Percentiles rank a stretch among this genome's conserved stretches.
Conservation (phyloP, 331 rosid genomes). For the Acacia pycnantha region DNA sequence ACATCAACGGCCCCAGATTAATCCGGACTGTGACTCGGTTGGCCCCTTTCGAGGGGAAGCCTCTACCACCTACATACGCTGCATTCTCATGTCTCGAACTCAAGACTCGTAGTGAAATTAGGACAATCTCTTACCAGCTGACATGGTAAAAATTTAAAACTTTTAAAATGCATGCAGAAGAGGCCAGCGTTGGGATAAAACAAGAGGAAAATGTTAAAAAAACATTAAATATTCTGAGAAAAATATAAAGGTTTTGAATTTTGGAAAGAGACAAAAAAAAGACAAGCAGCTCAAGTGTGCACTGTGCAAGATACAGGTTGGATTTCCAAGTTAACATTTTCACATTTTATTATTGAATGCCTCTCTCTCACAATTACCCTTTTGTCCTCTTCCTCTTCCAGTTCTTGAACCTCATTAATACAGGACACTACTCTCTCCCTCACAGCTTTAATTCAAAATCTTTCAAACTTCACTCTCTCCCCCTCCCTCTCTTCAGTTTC, state of each 20-base stretch:
- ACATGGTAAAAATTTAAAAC: too few relatives aligned
- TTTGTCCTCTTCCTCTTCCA: conserved; percentile 51
- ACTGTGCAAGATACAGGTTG: conserved; percentile 42
- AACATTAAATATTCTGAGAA: not conserved
- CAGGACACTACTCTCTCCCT: not conserved
- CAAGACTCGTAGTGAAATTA: too few relatives aligned
- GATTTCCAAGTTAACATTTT: conserved; percentile 50
- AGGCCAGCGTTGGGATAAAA: conserved; percentile 14
- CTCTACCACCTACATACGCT: too few relatives aligned
- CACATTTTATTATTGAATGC: conserved; percentile 24
- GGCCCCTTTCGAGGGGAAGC: too few relatives aligned
- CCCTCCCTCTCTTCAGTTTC: conserved; percentile 9
- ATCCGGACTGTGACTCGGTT: too few relatives aligned
- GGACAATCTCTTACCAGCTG: too few relatives aligned
- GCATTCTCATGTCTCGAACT: too few relatives aligned
- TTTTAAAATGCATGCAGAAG: conserved; percentile 11
- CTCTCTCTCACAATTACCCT: conserved; percentile 40
- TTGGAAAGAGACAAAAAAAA: conserved; percentile 27
- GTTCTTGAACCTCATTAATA: conserved; percentile 45
- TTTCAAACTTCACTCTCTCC: conserved; percentile 32
- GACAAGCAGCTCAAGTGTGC: conserved; percentile 31
- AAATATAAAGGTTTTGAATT: conserved; percentile 39
- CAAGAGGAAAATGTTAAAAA: conserved; percentile 38
- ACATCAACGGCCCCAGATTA: too few relatives aligned
- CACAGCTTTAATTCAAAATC: conserved; percentile 74